Conservation (phyloP, 768 basidiomycete species). For the Macrolepiota dolichaula region DNA sequence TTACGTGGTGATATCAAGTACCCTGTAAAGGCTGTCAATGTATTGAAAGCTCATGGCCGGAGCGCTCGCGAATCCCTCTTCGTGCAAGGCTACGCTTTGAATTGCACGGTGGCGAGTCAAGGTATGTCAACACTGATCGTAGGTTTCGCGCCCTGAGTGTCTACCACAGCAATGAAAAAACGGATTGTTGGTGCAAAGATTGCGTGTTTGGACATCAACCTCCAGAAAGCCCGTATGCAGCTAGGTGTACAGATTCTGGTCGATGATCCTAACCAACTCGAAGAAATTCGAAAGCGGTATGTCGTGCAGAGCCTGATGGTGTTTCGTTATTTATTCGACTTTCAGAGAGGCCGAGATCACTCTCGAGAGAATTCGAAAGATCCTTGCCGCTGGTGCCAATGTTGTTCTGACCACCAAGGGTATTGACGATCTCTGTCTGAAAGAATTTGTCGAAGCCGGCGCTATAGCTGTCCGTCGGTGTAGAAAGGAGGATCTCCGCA, state of each 20-base stretch:
- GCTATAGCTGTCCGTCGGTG: conserved; percentile 98
- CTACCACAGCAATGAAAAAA: conserved; percentile 87
- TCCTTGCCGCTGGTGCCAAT: conserved; percentile 93
- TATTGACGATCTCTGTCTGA: conserved; percentile 96
- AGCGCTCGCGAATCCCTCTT: conserved; percentile 94
- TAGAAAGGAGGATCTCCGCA: conserved; percentile 94
- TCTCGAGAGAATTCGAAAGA: conserved; percentile 92
- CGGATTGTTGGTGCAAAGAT: conserved; percentile 92
- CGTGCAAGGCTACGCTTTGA: conserved; percentile 95
- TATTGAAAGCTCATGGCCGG: conserved; percentile 95
- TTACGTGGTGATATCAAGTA: conserved; percentile 95
- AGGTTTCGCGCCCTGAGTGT: conserved; percentile 1
- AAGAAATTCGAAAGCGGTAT: conserved; percentile 91
- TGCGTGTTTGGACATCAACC: conserved; percentile 97
- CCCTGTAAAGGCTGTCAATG: conserved; percentile 98
- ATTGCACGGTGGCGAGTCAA: conserved; percentile 98
- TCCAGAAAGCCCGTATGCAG: conserved; percentile 96
- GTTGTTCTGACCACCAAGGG: conserved; percentile 98
- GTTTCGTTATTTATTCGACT: conserved; percentile 2
- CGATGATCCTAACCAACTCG: conserved; percentile 93
- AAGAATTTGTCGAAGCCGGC: conserved; percentile 98
- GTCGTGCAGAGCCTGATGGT: conserved; percentile 15
- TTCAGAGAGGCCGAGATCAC: conserved; percentile 92
- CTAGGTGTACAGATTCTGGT: conserved; percentile 96
- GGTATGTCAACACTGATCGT: conserved; percentile 44